phyloP scores from a whole-genome alignment of 2,329 filamentous ascomycete genomes.

The Xylaria sp. region DNA sequence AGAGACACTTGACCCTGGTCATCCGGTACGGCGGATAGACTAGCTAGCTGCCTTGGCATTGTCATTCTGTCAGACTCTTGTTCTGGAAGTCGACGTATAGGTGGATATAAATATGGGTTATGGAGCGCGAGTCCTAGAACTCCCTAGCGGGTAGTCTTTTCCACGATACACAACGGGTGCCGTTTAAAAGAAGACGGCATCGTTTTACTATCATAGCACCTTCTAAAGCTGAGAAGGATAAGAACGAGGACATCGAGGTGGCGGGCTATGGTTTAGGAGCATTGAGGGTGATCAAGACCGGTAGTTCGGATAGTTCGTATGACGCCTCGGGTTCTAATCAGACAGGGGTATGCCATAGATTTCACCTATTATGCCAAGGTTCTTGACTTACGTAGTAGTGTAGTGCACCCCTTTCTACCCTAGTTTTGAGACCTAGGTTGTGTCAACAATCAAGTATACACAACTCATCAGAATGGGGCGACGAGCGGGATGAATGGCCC shows the following conservation, averaged over 20 bases:
- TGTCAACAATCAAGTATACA: neutral
- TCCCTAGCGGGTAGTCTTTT: neutral
- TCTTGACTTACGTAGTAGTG: too few relatives aligned
- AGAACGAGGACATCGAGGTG: neutral
- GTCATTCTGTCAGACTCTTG: neutral
- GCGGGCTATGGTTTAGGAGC: neutral
- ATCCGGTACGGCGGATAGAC: neutral
- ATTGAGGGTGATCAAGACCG: neutral
- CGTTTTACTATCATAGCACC: neutral
- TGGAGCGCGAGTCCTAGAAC: neutral
- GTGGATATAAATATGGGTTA: neutral
- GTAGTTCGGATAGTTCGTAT: neutral
- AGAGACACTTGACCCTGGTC: neutral
- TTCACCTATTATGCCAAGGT: neutral
- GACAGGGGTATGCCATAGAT: neutral
- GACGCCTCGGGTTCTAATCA: neutral
- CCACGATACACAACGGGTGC: neutral
- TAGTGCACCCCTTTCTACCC: neutral
- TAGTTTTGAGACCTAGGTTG: neutral
- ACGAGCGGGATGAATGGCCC: slow-evolving; percentile 3
- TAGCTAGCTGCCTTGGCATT: neutral
- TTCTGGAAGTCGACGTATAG: neutral
- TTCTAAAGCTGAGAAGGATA: neutral
- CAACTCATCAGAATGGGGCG: slow-evolving; percentile 22
- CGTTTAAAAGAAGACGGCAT: neutral